Percentiles rank a stretch among this genome's conserved stretches.
Evolutionary conservation across 176 grass and related monocot species (phyloP).

Genomic region (Zoysia japonica): DNA sequence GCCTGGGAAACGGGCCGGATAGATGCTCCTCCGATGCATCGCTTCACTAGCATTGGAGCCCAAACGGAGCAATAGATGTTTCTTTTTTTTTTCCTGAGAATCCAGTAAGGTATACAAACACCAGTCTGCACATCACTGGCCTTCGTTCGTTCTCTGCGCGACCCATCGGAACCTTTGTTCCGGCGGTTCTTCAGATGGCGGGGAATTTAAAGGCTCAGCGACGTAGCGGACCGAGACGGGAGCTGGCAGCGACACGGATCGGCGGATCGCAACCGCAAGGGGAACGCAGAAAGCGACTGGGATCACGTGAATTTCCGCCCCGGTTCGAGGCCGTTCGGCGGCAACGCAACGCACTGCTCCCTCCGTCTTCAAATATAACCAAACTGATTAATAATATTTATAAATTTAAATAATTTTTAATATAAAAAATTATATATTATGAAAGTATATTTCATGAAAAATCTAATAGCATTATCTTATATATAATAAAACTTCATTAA

Average conservation of each 20-base stretch:
- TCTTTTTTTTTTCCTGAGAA: too few relatives aligned
- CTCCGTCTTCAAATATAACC: too few relatives aligned
- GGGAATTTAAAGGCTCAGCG: not conserved
- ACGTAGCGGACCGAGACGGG: not conserved
- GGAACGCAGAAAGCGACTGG: not conserved
- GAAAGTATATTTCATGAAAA: too few relatives aligned
- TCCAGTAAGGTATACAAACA: too few relatives aligned
- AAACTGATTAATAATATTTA: too few relatives aligned
- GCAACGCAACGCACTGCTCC: not conserved
- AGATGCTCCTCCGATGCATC: not conserved
- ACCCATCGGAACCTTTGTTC: not conserved
- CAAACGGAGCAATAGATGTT: not conserved
- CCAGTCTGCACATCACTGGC: too few relatives aligned
- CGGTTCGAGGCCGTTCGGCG: constrained; percentile 19
- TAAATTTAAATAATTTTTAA: too few relatives aligned
- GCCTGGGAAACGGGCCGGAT: not conserved
- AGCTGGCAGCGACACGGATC: not conserved
- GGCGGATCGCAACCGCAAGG: not conserved
- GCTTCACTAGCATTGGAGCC: too few relatives aligned
- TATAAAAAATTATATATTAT: too few relatives aligned
- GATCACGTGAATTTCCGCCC: not conserved
- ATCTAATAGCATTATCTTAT: too few relatives aligned
- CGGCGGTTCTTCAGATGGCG: not conserved
- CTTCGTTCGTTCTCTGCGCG: too few relatives aligned
- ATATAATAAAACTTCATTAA: too few relatives aligned